Base-by-base conservation (phyloP, 1,139 yeast genomes). In the Taiozyma sp. region DNA sequence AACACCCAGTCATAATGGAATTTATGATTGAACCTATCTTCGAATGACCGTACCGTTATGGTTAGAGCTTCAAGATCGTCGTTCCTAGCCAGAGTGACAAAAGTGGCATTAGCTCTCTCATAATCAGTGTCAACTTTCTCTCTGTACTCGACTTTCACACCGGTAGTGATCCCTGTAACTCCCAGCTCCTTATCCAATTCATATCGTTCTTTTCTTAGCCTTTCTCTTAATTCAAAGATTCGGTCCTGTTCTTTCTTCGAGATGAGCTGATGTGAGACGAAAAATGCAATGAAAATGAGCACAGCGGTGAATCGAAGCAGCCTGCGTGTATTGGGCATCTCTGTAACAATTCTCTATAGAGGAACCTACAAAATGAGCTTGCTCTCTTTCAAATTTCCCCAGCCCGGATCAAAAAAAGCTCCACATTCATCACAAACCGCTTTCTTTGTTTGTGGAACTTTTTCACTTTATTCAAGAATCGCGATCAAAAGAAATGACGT, bases 1-100 rank as follows among this genome's bases (percentile, higher is more conserved):
- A 87, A 87, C 13, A 87, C 87, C 95, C 95, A 87, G 65, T 87
- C 93, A 65, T 87, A 87, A 61, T 83, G 74, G 70, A 69, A 87
- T 53, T 79, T 74, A 43, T 71, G 65, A 70, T 87, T 87, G 73
- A 87, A 87, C 46, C 91, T 73, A 64, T 84, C 89, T 68, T 87
- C 93, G 50, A 85, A 75, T 45, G 75, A 71, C 60, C 81, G 72
- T 49, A 82, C 77, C 0, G 85, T 75, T 40, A 69, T 69, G 45
- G 77, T 71, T 49, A 82, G 71, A 70, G 68, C 72, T 57, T 67
- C 71, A 44, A 81, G 62, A 62, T 82, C 87, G 2, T 66, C 60
- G 63, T 82, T 81, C 65, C 86, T 74, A 41, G 88, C 92, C 51
- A 90, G 69, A 10, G 91, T 79, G 51, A 88, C 83, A 60, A 82